phyloP scores from a whole-genome alignment of 148 eudicot species.

The Chenopodium album region DNA sequence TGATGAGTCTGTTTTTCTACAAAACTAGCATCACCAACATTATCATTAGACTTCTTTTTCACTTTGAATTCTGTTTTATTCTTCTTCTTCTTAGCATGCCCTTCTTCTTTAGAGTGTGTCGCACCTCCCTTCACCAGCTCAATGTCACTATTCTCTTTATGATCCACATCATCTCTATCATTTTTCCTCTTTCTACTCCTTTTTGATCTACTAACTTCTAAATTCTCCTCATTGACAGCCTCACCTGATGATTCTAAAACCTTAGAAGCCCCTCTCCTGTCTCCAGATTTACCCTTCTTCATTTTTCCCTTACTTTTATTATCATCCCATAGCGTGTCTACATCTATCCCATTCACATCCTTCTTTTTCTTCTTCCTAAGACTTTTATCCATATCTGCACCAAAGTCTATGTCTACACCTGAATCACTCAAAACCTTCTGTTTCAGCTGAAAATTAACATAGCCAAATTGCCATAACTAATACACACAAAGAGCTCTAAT shows the following conservation, averaged over 20 bases:
- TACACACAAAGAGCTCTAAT: no score
- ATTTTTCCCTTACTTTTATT: conserved; percentile 5
- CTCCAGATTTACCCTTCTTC: conserved; percentile 3
- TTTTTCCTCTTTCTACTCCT: neutral
- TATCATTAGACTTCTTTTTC: neutral
- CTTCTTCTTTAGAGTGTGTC: no score
- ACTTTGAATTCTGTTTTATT: neutral
- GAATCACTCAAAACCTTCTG: neutral
- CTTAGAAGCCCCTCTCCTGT: neutral
- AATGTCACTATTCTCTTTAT: neutral
- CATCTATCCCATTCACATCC: conserved; percentile 3
- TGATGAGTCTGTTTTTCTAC: neutral
- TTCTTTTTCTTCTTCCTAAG: conserved; percentile 9
- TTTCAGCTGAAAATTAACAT: neutral
- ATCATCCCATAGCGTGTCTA: neutral
- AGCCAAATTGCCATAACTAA: no score
- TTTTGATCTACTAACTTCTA: neutral
- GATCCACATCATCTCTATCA: neutral
- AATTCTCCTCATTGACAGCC: neutral
- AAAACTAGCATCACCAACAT: neutral
- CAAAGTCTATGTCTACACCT: neutral
- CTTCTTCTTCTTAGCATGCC: neutral
- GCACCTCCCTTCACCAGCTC: neutral
- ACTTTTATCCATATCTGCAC: neutral
- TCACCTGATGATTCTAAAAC: neutral